phyloP scores from a whole-genome alignment of 2,329 filamentous ascomycete genomes.

The Neocucurbitaria cava region DNA sequence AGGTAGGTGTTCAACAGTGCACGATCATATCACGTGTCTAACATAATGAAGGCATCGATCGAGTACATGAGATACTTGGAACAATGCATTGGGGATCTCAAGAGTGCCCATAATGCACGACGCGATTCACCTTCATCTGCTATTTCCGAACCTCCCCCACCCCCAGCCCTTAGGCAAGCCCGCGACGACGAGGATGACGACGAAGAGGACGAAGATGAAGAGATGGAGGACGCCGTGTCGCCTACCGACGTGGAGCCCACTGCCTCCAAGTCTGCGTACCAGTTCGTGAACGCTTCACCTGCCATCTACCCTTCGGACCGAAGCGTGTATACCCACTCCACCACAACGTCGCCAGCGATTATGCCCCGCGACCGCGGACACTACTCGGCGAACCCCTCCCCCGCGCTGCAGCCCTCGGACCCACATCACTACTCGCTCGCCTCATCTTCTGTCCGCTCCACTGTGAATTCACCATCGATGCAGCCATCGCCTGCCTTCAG shows the following conservation, averaged over 20 bases:
- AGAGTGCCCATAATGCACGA: slow-evolving; percentile 52
- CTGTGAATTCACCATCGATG: slow-evolving; percentile 43
- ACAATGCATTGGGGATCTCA: slow-evolving; percentile 82
- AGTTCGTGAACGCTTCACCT: slow-evolving; percentile 41
- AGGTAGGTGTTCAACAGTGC: slow-evolving; percentile 62
- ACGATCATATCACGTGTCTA: neutral
- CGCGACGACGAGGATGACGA: slow-evolving; percentile 52
- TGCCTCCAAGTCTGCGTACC: slow-evolving; percentile 24
- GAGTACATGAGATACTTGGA: slow-evolving; percentile 96
- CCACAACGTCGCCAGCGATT: slow-evolving; percentile 50
- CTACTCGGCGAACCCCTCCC: slow-evolving; percentile 54
- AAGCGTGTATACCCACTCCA: slow-evolving; percentile 41
- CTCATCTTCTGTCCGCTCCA: slow-evolving; percentile 50
- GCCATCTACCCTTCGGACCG: slow-evolving; percentile 48
- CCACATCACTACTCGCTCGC: slow-evolving; percentile 56
- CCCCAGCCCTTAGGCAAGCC: slow-evolving; percentile 15
- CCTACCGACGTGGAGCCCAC: slow-evolving; percentile 29
- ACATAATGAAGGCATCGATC: slow-evolving; percentile 76
- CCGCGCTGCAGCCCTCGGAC: slow-evolving; percentile 49
- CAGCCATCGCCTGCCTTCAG: slow-evolving; percentile 49
- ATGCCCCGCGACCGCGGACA: slow-evolving; percentile 53
- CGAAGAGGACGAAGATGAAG: slow-evolving; percentile 58
- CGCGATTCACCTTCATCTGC: slow-evolving; percentile 34
- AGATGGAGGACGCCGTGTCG: slow-evolving; percentile 48
- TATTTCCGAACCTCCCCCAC: slow-evolving; percentile 33